Percentiles rank a stretch among this genome's conserved stretches.
Evolutionary conservation across 257 asterid species (phyloP).

Genomic region (Solanum virginianum): DNA sequence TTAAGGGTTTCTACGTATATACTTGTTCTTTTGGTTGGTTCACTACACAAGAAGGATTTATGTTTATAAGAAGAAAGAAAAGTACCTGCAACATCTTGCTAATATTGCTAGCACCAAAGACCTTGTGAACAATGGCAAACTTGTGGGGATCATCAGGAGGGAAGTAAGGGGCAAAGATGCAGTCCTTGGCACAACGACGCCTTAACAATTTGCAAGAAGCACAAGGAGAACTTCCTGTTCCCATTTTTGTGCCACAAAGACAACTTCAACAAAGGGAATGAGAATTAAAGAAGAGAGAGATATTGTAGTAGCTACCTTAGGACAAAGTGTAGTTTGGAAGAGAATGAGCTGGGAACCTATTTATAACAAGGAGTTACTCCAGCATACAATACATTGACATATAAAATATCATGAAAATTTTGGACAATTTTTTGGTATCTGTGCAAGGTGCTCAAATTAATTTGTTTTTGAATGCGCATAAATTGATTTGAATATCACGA

Average conservation of each 20-base stretch:
- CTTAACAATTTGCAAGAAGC: slow-evolving; percentile 85
- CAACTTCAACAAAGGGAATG: neutral
- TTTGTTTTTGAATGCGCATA: neutral
- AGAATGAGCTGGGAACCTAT: slow-evolving; percentile 16
- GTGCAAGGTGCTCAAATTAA: neutral
- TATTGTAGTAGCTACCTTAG: neutral
- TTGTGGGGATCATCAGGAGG: slow-evolving; percentile 95
- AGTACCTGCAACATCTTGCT: slow-evolving; percentile 92
- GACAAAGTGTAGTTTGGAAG: slow-evolving; percentile 9
- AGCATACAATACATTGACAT: slow-evolving; percentile 1
- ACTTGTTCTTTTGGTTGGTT: neutral
- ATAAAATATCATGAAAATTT: neutral
- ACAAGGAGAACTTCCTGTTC: slow-evolving; percentile 76
- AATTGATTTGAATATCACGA: neutral
- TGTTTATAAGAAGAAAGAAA: neutral
- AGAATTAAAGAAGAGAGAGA: neutral
- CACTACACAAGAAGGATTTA: neutral
- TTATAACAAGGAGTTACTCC: slow-evolving; percentile 14
- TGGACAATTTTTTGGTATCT: neutral
- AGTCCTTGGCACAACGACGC: slow-evolving; percentile 88
- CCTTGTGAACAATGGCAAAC: slow-evolving; percentile 95
- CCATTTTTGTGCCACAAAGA: slow-evolving; percentile 12
- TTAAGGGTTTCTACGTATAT: neutral
- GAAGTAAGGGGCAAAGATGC: slow-evolving; percentile 79
- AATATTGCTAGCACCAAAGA: slow-evolving; percentile 87